Conservation (phyloP, 768 basidiomycete genomes). For the Lactarius sanguifluus region DNA sequence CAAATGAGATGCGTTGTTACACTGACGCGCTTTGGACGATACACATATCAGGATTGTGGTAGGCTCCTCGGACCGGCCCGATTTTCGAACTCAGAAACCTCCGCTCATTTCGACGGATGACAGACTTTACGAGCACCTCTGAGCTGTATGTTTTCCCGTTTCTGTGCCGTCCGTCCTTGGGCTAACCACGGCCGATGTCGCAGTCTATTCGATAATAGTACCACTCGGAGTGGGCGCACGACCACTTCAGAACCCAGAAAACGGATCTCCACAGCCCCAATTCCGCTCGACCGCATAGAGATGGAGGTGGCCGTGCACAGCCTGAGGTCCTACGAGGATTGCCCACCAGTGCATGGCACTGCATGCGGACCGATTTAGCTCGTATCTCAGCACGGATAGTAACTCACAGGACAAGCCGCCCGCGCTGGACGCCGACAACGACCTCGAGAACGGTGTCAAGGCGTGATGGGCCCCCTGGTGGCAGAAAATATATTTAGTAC, state of each 20-base stretch:
- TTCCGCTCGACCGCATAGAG: constrained; percentile 4
- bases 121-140: background rate
- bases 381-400: background rate
- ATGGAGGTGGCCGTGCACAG: constrained; percentile 14
- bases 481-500: no score
- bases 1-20: no score
- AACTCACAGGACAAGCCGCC: no score
- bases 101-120: no score
- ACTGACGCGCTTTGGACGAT: no score
- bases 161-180: background rate
- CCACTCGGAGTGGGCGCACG: background rate
- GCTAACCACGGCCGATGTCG: background rate
- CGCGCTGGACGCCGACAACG: no score
- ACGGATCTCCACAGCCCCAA: background rate
- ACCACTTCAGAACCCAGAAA: background rate
- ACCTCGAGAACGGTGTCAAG: no score
- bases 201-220: background rate
- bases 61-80: no score
- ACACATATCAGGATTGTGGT: no score
- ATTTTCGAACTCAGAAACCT: no score
- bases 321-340: background rate
- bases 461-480: no score
- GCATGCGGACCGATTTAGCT: background rate
- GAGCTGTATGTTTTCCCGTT: background rate
- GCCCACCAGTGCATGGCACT: background rate